These are phyloP conservation scores for Cymbopogon citratus DNA, from an alignment of 176 grass and related monocot species.

Conservation along the genomic window DNA sequence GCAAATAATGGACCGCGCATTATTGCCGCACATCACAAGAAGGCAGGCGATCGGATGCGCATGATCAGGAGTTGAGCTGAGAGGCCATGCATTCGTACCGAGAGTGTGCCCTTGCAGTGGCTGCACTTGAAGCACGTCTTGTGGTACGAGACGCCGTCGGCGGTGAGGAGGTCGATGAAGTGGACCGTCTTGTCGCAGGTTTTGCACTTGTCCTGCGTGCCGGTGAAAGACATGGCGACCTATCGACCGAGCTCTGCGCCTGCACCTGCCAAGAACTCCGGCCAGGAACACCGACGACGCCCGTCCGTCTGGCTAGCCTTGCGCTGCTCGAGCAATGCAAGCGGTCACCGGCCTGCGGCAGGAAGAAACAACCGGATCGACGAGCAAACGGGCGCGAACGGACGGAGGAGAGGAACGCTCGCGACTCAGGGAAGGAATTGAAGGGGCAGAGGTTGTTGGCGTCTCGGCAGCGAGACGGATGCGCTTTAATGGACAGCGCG, in stretches of 20 bases:
- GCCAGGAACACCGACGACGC: neutral
- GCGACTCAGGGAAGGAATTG: neutral
- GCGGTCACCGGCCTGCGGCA: neutral
- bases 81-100: constrained; percentile 29
- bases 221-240: constrained; percentile 59
- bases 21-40: neutral
- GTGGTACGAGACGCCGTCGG: constrained; percentile 53
- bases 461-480: constrained; percentile 25
- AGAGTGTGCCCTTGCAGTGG: constrained; percentile 86
- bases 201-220: constrained; percentile 75
- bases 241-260: neutral
- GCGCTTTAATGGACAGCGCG: constrained; percentile 13
- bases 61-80: neutral
- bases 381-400: neutral
- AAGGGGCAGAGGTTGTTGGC: neutral
- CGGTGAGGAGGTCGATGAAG: constrained; percentile 69
- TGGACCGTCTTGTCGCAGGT: constrained; percentile 71
- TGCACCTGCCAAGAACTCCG: neutral
- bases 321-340: neutral
- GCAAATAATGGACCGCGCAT: neutral
- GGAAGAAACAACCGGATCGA: neutral
- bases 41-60: too few relatives aligned
- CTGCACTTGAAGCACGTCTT: constrained; percentile 91
- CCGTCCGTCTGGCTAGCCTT: neutral
- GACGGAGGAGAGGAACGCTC: neutral